Conservation (phyloP, 23 red algal genomes). For the Gracilariopsis chorda region DNA sequence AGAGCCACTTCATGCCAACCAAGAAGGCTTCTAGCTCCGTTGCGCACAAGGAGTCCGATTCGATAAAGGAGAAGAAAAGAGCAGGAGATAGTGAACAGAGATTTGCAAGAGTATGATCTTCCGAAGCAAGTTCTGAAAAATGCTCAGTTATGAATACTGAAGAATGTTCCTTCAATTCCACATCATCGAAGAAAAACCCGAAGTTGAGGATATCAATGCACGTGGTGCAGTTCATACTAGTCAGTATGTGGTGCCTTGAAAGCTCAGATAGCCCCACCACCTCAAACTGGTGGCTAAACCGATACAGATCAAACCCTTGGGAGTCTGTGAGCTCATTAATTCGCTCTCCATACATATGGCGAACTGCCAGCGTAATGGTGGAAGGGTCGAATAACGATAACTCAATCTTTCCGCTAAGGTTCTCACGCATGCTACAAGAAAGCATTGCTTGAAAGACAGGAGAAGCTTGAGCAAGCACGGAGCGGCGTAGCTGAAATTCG, state of each 20-base stretch:
- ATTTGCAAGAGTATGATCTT: neutral
- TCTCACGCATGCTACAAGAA: conserved; percentile 30
- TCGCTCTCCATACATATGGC: conserved; percentile 27
- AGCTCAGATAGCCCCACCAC: neutral
- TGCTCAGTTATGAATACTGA: neutral
- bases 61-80: neutral
- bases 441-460: conserved; percentile 57
- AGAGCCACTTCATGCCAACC: neutral
- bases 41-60: neutral
- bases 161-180: neutral
- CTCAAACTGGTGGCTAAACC: conserved; percentile 24
- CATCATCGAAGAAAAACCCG: neutral
- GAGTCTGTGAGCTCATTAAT: neutral
- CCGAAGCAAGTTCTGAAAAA: neutral
- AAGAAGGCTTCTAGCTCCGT: conserved; percentile 1
- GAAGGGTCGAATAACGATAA: neutral
- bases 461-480: conserved; percentile 26
- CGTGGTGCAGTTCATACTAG: neutral
- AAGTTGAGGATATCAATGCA: neutral
- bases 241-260: neutral
- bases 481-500: conserved; percentile 21
- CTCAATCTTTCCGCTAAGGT: neutral
- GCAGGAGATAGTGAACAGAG: neutral
- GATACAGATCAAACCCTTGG: neutral
- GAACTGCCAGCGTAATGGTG: conserved; percentile 2